Percentiles rank a stretch among this genome's conserved stretches.
These are phyloP conservation scores for Pseudisothecium myosuroides DNA, from an alignment of 225 moss, liverwort and hornwort genomes.

Conservation along the genomic window DNA sequence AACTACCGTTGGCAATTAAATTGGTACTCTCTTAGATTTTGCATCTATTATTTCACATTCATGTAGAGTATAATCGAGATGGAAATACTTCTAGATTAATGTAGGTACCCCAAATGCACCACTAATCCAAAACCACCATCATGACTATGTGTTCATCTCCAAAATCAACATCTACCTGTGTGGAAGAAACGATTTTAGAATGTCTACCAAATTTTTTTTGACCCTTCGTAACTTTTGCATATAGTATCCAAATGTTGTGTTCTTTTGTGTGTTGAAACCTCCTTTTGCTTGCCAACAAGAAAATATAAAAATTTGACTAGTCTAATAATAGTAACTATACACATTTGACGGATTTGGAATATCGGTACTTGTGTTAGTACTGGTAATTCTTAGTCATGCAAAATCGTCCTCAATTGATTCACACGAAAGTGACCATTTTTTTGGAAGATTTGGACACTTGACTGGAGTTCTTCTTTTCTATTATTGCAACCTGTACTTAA, in stretches of 20 bases:
- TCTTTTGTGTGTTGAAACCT: neutral
- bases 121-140: neutral
- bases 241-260: neutral
- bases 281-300: neutral
- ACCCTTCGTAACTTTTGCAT: neutral
- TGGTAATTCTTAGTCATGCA: neutral
- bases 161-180: neutral
- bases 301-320: neutral
- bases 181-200: neutral
- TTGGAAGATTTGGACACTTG: neutral
- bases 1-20: neutral
- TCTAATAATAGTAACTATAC: neutral
- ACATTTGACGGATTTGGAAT: neutral
- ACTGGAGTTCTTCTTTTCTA: neutral
- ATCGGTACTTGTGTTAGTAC: neutral
- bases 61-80: neutral
- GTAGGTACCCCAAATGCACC: neutral
- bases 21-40: neutral
- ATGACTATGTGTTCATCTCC: neutral
- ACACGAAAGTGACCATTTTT: neutral
- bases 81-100: neutral
- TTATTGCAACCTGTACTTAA: neutral
- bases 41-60: neutral
- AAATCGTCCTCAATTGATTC: neutral
- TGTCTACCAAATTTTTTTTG: fast-evolving